Evolutionary conservation across 192 early-diverging fungal species (phyloP).

Genomic region (Umbelopsis sp.): DNA sequence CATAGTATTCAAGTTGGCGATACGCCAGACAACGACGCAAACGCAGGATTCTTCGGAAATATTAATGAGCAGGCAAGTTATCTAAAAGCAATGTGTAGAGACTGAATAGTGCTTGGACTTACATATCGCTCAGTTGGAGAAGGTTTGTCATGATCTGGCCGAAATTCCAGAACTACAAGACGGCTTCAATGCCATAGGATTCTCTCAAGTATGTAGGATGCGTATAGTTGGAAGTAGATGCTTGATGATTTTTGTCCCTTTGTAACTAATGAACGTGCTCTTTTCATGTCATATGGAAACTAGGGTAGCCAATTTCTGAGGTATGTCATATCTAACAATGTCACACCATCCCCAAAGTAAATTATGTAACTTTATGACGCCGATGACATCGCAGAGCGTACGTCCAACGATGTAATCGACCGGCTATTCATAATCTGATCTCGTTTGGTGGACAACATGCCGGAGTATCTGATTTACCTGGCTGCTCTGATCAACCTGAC

Average conservation of each 20-base stretch:
- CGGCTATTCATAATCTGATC: constrained; percentile 75
- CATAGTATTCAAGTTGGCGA: constrained; percentile 75
- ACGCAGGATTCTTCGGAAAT: constrained; percentile 85
- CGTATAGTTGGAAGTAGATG: neutral
- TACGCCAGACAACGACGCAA: constrained; percentile 72
- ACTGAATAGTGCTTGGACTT: neutral
- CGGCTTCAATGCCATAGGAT: constrained; percentile 92
- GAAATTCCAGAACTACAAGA: constrained; percentile 59
- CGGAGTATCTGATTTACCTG: constrained; percentile 79
- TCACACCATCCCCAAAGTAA: no score
- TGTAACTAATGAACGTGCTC: neutral
- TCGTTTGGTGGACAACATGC: constrained; percentile 88
- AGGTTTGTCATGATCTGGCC: constrained; percentile 73
- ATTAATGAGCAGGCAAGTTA: constrained; percentile 71
- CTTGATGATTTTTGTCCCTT: neutral
- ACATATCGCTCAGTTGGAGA: constrained; percentile 56
- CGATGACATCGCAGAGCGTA: constrained; percentile 69
- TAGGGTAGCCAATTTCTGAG: constrained; percentile 35
- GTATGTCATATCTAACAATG: neutral
- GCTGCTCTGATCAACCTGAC: constrained; percentile 61
- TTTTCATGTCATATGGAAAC: neutral
- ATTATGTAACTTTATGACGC: neutral
- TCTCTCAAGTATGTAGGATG: constrained; percentile 68
- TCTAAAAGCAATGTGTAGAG: neutral
- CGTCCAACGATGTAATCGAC: constrained; percentile 80